Percentiles rank a stretch among this genome's conserved stretches.
These are phyloP conservation scores for Tetracentron sinense DNA, from an alignment of 164 flowering plant species.

Conservation along the genomic window DNA sequence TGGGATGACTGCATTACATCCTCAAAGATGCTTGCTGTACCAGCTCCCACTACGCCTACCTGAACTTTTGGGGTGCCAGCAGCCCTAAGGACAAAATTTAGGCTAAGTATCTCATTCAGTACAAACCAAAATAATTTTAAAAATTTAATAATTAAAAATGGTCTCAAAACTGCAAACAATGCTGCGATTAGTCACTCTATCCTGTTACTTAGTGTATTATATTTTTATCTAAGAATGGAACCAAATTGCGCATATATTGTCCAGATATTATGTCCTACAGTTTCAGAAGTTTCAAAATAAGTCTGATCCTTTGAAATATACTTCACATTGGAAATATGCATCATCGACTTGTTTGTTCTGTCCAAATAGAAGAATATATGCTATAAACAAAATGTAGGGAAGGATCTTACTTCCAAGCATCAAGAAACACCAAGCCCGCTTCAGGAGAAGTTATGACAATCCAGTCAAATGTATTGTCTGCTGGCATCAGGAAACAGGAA, in stretches of 20 bases:
- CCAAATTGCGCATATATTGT: no score
- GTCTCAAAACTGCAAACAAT: not conserved
- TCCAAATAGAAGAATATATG: no score
- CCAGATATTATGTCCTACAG: no score
- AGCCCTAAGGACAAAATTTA: slow-evolving; percentile 45
- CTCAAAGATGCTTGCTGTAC: slow-evolving; percentile 77
- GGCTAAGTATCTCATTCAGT: slow-evolving; percentile 2
- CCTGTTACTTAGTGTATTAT: no score
- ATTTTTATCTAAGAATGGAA: not conserved
- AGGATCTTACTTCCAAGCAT: slow-evolving; percentile 98
- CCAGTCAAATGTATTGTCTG: slow-evolving; percentile 79
- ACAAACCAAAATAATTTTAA: not conserved
- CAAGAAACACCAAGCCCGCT: slow-evolving; percentile 82
- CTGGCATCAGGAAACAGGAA: slow-evolving; percentile 8
- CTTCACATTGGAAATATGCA: no score
- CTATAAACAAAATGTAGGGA: not conserved
- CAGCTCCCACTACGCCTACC: slow-evolving; percentile 85
- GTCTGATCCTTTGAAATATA: not conserved
- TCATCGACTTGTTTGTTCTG: no score
- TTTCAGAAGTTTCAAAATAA: not conserved
- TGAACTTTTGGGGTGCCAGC: slow-evolving; percentile 66
- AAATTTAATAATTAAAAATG: no score
- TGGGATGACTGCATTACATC: slow-evolving; percentile 42
- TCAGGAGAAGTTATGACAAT: slow-evolving; percentile 93
- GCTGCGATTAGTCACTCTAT: not conserved